phyloP scores from a whole-genome alignment of 495 filamentous ascomycete genomes.

The Daldinia loculata region DNA sequence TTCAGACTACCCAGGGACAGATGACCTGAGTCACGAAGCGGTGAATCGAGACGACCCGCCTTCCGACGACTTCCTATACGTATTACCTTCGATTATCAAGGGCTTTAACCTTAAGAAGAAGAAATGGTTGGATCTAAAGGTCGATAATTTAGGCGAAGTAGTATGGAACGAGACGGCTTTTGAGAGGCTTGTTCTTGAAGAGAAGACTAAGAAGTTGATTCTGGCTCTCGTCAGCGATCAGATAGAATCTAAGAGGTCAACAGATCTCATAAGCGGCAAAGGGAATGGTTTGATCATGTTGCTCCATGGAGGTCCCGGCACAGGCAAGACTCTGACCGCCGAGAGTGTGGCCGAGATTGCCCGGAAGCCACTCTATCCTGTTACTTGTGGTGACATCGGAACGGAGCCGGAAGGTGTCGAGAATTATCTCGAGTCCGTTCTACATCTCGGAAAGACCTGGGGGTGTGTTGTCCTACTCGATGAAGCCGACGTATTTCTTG shows the following conservation, averaged over 20 bases:
- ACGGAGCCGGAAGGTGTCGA: conserved; percentile 57
- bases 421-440: conserved; percentile 55
- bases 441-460: conserved; percentile 60
- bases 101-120: conserved; percentile 18
- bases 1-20: background rate
- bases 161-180: conserved; percentile 63
- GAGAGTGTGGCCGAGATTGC: conserved; percentile 60
- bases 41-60: background rate
- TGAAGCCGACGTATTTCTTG: conserved; percentile 49
- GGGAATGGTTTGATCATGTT: conserved; percentile 62
- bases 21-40: background rate
- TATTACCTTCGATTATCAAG: conserved; percentile 1
- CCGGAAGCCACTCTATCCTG: conserved; percentile 57
- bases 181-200: conserved; percentile 59
- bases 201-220: conserved; percentile 60
- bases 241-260: conserved; percentile 39
- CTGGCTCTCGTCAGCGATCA: conserved; percentile 55
- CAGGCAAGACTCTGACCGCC: conserved; percentile 64
- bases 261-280: conserved; percentile 57
- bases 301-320: conserved; percentile 60
- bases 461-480: conserved; percentile 43
- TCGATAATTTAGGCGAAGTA: conserved; percentile 45
- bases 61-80: background rate
- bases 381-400: conserved; percentile 64
- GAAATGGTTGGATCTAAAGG: conserved; percentile 29